These are phyloP conservation scores for Rhodocollybia butyracea DNA, from an alignment of 768 basidiomycete species.

Conservation along the genomic window DNA sequence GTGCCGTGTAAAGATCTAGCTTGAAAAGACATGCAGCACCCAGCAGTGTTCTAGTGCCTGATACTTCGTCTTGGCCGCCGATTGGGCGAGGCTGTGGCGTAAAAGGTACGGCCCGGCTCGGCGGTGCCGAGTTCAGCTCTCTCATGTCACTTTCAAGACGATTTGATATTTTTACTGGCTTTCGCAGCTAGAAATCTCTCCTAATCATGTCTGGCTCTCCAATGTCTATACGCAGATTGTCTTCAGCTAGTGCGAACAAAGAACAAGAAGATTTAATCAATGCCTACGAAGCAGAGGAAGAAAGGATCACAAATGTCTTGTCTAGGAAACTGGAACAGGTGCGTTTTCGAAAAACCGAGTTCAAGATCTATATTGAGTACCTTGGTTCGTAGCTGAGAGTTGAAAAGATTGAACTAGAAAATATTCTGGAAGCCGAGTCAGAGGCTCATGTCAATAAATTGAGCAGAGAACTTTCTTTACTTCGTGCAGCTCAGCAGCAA, in stretches of 20 bases:
- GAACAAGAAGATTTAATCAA: slow-evolving; percentile 78
- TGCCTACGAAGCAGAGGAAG: slow-evolving; percentile 88
- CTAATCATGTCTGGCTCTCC: no score
- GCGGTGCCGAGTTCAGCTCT: no score
- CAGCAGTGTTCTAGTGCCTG: no score
- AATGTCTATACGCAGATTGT: slow-evolving; percentile 53
- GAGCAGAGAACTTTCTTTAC: slow-evolving; percentile 62
- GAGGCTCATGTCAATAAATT: slow-evolving; percentile 81
- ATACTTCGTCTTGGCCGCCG: no score
- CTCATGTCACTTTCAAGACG: no score
- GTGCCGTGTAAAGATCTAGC: no score
- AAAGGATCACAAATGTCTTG: slow-evolving; percentile 80
- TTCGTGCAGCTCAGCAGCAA: slow-evolving; percentile 59
- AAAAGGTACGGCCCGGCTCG: no score
- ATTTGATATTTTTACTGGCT: no score
- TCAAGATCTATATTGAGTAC: background rate
- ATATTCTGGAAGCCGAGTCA: slow-evolving; percentile 80
- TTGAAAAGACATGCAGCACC: no score
- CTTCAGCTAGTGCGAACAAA: slow-evolving; percentile 42
- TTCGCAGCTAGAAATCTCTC: no score
- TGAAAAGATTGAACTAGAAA: slow-evolving; percentile 83
- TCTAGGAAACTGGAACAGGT: slow-evolving; percentile 86
- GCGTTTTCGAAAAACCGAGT: slow-evolving; percentile 12
- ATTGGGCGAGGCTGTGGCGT: no score
- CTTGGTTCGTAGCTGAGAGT: slow-evolving; percentile 56